Percentiles rank a stretch among this genome's conserved stretches.
phyloP scores from a whole-genome alignment of 345 rosid genomes.

The Eucalyptus erythrocorys region DNA sequence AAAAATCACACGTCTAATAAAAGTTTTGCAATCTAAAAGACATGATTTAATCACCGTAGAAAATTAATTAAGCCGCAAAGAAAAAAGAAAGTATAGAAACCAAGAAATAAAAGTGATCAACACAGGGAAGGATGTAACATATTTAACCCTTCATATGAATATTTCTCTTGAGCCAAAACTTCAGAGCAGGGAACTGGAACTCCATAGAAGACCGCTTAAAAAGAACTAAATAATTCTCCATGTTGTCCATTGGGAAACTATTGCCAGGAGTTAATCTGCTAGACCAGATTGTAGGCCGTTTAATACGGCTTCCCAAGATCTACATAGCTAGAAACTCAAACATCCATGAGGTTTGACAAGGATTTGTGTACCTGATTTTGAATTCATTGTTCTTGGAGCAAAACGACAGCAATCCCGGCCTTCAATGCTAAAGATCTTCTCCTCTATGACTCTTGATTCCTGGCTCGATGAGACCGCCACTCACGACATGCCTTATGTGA shows the following conservation, averaged over 20 bases:
- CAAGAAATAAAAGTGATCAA: neutral
- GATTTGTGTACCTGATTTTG: too few relatives aligned
- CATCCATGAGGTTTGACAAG: too few relatives aligned
- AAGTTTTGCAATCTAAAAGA: neutral
- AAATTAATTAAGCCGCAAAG: neutral
- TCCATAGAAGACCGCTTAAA: neutral
- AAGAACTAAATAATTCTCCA: neutral
- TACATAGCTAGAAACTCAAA: too few relatives aligned
- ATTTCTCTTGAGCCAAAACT: neutral
- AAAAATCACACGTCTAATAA: neutral
- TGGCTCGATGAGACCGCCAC: too few relatives aligned
- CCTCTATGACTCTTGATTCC: too few relatives aligned
- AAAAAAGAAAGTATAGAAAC: neutral
- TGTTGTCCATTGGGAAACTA: neutral
- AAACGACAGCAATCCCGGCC: too few relatives aligned
- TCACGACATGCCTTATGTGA: too few relatives aligned
- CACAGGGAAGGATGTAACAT: neutral
- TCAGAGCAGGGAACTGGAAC: neutral
- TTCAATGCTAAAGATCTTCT: too few relatives aligned
- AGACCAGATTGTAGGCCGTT: neutral
- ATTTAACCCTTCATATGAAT: neutral
- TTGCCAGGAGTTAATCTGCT: neutral
- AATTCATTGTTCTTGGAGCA: too few relatives aligned
- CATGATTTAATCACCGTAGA: neutral
- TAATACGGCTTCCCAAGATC: too few relatives aligned